These are phyloP conservation scores for Rhizophora mangle DNA, from an alignment of 345 rosid genomes.

Conservation along the genomic window DNA sequence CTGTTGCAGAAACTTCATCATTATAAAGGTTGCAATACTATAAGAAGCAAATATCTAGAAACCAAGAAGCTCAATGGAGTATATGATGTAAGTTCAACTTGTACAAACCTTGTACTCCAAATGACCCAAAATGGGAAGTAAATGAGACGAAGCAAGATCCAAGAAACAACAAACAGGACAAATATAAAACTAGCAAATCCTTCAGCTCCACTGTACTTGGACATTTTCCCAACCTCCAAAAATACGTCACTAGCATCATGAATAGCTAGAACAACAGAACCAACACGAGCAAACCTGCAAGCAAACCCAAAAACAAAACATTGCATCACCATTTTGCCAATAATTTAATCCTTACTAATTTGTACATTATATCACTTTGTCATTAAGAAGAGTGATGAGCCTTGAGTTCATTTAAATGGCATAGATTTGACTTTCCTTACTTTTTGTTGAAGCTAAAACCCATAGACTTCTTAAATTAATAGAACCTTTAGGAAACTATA, in stretches of 20 bases:
- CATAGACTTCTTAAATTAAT: too few species aligned
- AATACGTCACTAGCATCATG: conserved; percentile 96
- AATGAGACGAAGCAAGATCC: conserved; percentile 82
- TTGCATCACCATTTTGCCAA: too few species aligned
- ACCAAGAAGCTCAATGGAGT: background rate
- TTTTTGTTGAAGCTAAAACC: too few species aligned
- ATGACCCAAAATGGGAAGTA: conserved; percentile 97
- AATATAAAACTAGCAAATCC: conserved; percentile 67
- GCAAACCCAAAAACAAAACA: conserved; percentile 5
- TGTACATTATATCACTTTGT: too few species aligned
- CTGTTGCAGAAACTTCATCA: too few species aligned
- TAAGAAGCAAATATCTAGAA: background rate
- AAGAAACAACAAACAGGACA: conserved; percentile 77
- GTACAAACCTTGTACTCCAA: conserved; percentile 95
- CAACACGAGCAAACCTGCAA: conserved; percentile 84
- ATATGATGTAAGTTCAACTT: conserved; percentile 4
- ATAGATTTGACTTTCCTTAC: too few species aligned
- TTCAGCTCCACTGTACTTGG: conserved; percentile 84
- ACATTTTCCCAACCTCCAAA: conserved; percentile 95
- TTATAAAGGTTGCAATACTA: too few species aligned
- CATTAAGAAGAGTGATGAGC: too few species aligned
- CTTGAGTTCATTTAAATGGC: too few species aligned
- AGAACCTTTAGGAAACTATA: background rate
- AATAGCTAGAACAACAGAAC: conserved; percentile 88
- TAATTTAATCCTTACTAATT: too few species aligned